Conservation (phyloP, 352 stramenopile genomes). For the Pythium volutum region DNA sequence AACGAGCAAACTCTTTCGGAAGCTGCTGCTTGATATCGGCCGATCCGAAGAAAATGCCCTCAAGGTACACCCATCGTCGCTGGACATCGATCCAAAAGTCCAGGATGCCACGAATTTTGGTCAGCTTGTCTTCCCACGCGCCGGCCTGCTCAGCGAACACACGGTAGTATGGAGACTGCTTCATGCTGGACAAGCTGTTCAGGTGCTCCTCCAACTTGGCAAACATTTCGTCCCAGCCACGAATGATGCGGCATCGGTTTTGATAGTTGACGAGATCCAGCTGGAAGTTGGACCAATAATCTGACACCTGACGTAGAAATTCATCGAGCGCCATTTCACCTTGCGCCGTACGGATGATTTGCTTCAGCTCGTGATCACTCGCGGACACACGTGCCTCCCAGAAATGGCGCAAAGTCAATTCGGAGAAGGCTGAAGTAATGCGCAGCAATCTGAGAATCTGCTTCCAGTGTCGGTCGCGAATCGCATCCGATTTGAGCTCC, state of each 20-base stretch:
- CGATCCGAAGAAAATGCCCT: conserved; percentile 99
- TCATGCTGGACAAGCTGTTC: conserved; percentile 98
- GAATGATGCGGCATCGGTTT: conserved; percentile 96
- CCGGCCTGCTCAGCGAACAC: conserved; percentile 98
- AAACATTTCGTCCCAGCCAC: conserved; percentile 99
- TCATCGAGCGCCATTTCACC: conserved; percentile 99
- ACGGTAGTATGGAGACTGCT: conserved; percentile 98
- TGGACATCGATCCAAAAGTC: conserved; percentile 99
- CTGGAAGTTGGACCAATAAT: conserved; percentile 90
- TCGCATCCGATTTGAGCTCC: conserved; percentile 98
- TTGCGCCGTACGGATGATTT: conserved; percentile 97
- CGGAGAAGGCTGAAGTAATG: conserved; percentile 90
- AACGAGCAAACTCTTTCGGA: conserved; percentile 96
- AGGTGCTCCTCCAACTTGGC: conserved; percentile 99
- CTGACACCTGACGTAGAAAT: conserved; percentile 94
- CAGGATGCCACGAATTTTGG: conserved; percentile 94
- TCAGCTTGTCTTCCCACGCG: conserved; percentile 98
- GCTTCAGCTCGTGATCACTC: conserved; percentile 93
- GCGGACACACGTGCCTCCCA: conserved; percentile 94
- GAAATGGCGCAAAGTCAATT: conserved; percentile 96
- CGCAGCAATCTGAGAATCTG: conserved; percentile 94
- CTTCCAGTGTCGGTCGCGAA: conserved; percentile 99
- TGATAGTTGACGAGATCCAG: conserved; percentile 92
- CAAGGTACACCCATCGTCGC: conserved; percentile 99
- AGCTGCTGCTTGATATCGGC: conserved; percentile 99